Conservation (phyloP, 192 early-diverging fungal species). For the Gaertneriomyces semiglobifer region DNA sequence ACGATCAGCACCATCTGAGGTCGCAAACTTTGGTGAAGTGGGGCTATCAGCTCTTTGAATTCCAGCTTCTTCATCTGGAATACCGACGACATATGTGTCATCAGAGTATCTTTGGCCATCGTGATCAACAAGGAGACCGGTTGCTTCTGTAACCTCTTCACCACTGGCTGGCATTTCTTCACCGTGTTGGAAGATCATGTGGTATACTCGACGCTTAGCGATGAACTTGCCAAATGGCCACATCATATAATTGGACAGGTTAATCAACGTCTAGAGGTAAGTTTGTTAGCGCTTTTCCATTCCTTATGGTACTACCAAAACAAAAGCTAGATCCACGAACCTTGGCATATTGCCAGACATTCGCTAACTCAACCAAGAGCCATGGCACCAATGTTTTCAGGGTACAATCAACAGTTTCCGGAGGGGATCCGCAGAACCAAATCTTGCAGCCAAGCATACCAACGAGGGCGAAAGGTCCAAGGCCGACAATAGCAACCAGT, state of each 20-base stretch:
- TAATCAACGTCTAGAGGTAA: constrained; percentile 56
- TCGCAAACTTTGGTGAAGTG: constrained; percentile 25
- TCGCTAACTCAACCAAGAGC: constrained; percentile 18
- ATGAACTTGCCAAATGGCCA: constrained; percentile 98
- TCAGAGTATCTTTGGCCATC: constrained; percentile 7
- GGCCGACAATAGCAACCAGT: constrained; percentile 57
- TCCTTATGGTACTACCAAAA: background rate
- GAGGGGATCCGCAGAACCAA: constrained; percentile 20
- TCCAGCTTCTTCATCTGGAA: constrained; percentile 21
- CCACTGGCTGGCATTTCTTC: constrained; percentile 20
- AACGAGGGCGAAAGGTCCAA: constrained; percentile 35
- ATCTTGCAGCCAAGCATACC: constrained; percentile 27
- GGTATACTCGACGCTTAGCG: constrained; percentile 53
- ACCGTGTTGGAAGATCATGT: constrained; percentile 25
- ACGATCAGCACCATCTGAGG: background rate
- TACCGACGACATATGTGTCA: constrained; percentile 31
- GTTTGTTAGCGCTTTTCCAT: background rate
- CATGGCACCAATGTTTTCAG: constrained; percentile 42
- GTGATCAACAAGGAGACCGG: constrained; percentile 12
- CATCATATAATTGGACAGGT: constrained; percentile 80
- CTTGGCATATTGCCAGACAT: constrained; percentile 27
- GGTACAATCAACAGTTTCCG: constrained; percentile 38
- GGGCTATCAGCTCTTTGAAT: constrained; percentile 22
- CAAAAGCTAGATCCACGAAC: background rate
- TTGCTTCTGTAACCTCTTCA: constrained; percentile 30